Evolutionary conservation across 1,139 yeast species (phyloP), one percentile per base, ranked within the genome.

Genomic region (Insectozyma bohioensis): DNA sequence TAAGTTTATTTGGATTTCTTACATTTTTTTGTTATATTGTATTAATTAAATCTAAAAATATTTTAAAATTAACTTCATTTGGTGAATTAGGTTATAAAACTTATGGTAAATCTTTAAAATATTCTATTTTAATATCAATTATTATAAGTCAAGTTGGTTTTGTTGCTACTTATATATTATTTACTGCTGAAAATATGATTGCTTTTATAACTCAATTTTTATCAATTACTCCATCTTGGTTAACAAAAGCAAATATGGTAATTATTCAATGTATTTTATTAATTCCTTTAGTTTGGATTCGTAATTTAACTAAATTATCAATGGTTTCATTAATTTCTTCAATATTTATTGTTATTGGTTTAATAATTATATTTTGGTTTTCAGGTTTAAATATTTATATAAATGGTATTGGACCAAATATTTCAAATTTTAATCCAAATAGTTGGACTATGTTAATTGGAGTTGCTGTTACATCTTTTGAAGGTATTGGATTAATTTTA

Each of bases 401-500:
- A 0, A 57, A 72, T 33, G 85, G 85, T 1, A 36, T 69, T 9
- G 75, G 79, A 0, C 74, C 76, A 4, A 63, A 68, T 42, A 65
- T 74, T 26, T 52, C 53, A 15, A 58, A 63, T 12, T 75, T 83
- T 52, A 83, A 83, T 52, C 44, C 72, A n/a, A 67, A 71, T 28
- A 62, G 72, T 37, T 84, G 88, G 83, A 75, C 90, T 2, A 64
- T 84, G 63, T 78, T 83, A 43, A 75, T 84, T 37, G 94, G 94
- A 4, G 86, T 85, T 2, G 90, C 90, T 0, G 86, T 84, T 13
- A 83, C 85, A 39, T 80, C 92, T 1, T 84, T 81, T 49, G 94
- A 84, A 60, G 94, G 94, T 1, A 81, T 84, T 41, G 92, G 94
- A 0, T 61, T 84, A 26, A 80, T 84, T 31, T 72, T 84, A 24